These are phyloP conservation scores for Orbilia javanica DNA, from an alignment of 2,329 filamentous ascomycete genomes.

Conservation along the genomic window DNA sequence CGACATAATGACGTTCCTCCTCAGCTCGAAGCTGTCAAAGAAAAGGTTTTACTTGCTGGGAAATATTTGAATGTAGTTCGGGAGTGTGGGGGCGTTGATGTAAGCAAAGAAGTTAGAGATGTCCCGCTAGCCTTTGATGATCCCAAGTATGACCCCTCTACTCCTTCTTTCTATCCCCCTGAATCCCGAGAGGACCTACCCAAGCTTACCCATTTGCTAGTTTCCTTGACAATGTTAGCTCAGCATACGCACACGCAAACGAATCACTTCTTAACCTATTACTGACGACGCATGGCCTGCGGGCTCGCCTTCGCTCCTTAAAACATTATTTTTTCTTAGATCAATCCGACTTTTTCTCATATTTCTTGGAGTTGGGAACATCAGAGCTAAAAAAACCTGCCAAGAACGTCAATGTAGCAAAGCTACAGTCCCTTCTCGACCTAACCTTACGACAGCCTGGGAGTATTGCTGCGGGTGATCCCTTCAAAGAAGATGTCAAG, in stretches of 20 bases:
- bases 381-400: constrained; percentile 92
- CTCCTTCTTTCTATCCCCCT: neutral
- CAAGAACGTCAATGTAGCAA: constrained; percentile 88
- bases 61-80: constrained; percentile 98
- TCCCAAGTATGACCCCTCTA: constrained; percentile 64
- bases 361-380: constrained; percentile 91
- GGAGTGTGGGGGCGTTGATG: constrained; percentile 95
- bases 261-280: constrained; percentile 90
- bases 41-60: constrained; percentile 92
- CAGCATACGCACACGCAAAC: constrained; percentile 94
- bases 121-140: constrained; percentile 95
- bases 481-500: constrained; percentile 98
- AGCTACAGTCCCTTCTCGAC: constrained; percentile 95
- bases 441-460: constrained; percentile 95
- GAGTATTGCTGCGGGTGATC: constrained; percentile 90
- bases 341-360: constrained; percentile 96
- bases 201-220: constrained; percentile 66
- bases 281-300: constrained; percentile 90
- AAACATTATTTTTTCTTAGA: constrained; percentile 99
- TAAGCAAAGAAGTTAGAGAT: constrained; percentile 87
- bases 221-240: constrained; percentile 96
- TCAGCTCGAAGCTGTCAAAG: constrained; percentile 88
- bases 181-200: neutral
- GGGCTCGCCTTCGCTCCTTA: constrained; percentile 85
- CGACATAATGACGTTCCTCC: constrained; percentile 91